Base-by-base conservation (phyloP, 106 monocot genomes). In the Acorus calamus region DNA sequence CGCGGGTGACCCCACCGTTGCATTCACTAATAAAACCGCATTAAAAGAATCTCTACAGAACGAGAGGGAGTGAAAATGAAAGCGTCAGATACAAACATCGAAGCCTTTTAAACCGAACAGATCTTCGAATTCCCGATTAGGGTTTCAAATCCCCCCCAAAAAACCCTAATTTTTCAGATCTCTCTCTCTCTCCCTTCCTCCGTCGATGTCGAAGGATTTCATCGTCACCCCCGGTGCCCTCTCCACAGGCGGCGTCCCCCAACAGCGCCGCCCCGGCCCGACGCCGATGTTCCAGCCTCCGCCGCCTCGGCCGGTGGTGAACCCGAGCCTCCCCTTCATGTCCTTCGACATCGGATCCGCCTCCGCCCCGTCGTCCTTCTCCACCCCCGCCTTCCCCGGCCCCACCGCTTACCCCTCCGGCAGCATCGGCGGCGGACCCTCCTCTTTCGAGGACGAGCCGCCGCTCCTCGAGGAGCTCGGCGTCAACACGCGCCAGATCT, bases 401-500 rank as follows among this genome's bases (percentile, higher is more conserved):
- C 54, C 60, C 46, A 49, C 63, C 42, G 47, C 67, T 67, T 57
- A 69, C 65, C 58, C 49, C 42, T n/a, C 4, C 47, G 43, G 14
- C 62, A 3, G 41, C 49, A 3, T 9, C 55, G 42, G 14, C 53
- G 63, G 48, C 3, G 48, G 50, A 42, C n/a, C 67, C 59, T 66
- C 47, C 60, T 81, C 79, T 4, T 92, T 98, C 74, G 96, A 98
- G 42, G 91, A 98, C 49, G 96, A 92, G 70, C 88, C 83, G 4
- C 96, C 96, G 0, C 85, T 98, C 50, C 80, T 98, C 52, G 96
- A 98, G 65, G 96, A 98, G 78, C 96, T 98, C 50, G 96, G 96
- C 53, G 92, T 92, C 83, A 98, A 98, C 68, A 92, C 96, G 8
- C 91, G 96, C 69, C 96, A 98, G 96, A 98, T 98, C 91, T 98